Percentiles rank a stretch among this genome's conserved stretches.
Evolutionary conservation across 768 basidiomycete genomes (phyloP).

Genomic region (Lentinus brumalis): DNA sequence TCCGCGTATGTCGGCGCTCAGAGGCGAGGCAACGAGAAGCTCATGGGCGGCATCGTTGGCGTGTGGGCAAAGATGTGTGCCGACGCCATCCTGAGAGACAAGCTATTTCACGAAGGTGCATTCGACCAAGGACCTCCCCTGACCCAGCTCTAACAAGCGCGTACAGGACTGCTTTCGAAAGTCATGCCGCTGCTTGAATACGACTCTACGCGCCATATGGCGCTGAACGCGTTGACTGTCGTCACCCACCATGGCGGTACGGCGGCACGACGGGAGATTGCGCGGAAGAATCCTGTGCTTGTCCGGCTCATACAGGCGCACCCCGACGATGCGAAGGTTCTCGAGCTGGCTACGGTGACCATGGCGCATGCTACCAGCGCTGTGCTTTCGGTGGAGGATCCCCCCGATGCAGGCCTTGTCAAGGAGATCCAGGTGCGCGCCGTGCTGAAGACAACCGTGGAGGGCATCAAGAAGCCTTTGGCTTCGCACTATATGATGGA

Average conservation of each 20-base stretch:
- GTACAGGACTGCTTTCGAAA: constrained; percentile 55
- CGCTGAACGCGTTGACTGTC: constrained; percentile 55
- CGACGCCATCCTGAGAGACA: constrained; percentile 60
- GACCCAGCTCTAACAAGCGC: neutral
- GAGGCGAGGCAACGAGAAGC: constrained; percentile 45
- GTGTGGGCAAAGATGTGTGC: constrained; percentile 67
- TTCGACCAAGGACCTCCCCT: neutral
- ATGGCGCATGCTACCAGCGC: constrained; percentile 47
- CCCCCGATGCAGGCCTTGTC: constrained; percentile 39
- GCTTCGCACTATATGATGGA: constrained; percentile 45
- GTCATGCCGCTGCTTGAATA: constrained; percentile 55
- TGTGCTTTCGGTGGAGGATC: constrained; percentile 43
- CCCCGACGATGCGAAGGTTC: constrained; percentile 51
- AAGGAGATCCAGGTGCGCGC: constrained; percentile 38
- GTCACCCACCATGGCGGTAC: constrained; percentile 64
- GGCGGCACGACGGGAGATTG: constrained; percentile 52
- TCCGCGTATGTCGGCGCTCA: constrained; percentile 41
- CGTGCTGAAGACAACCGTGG: constrained; percentile 46
- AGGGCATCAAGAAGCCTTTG: constrained; percentile 45
- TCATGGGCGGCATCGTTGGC: constrained; percentile 58
- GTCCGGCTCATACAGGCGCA: constrained; percentile 49
- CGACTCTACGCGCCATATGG: constrained; percentile 50
- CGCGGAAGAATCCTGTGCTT: constrained; percentile 44
- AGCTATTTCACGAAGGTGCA: constrained; percentile 58
- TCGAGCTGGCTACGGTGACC: constrained; percentile 52